Evolutionary conservation across 441 rosid genomes (phyloP), one percentile per base, ranked within the genome.

Genomic region (Aleurites moluccanus): DNA sequence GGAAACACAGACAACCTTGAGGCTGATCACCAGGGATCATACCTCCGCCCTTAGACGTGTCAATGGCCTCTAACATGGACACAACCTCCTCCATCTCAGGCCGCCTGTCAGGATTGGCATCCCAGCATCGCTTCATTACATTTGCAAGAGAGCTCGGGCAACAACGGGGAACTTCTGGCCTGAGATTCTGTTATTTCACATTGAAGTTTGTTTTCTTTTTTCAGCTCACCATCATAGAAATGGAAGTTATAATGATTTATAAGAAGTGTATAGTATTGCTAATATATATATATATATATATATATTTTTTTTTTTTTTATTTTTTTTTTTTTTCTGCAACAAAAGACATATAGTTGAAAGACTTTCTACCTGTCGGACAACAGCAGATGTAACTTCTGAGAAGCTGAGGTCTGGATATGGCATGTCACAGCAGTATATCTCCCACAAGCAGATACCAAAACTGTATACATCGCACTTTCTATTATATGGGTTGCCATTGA

Each of bases 81-180:
- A 95, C 98, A 76, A 88, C 99, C 85, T 91, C 99, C 15, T 89
- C 98, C 99, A 95, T 95, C 82, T 91, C 96, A 0, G 99, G 99
- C 67, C 99, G 82, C 83, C 76, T 90, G 83, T 93, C 96, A 1
- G 99, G 92, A 78, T 85, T 90, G 1, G 94, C 97, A 66, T 95
- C 98, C 99, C 99, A 95, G 81, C 99, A 95, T 71, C 94, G 85
- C 82, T 88, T 95, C 99, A 95, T 95, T 52, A 95, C 97, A 61
- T 90, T 90, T 1, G 89, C 96, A 21, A 95, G 91, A 7, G 96
- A 78, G 81, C 95, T 91, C 1, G 99, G 99, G 71, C 99, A 95
- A 69, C 98, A 95, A 60, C 97, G 86, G 0, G 99, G 99, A 77
- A 95, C 89, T 66, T 95, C 98, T 18, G 99, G 99, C 84, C 99